Conservation (phyloP, 1,284 basidiomycete species). For the Trichosporon asahii region DNA sequence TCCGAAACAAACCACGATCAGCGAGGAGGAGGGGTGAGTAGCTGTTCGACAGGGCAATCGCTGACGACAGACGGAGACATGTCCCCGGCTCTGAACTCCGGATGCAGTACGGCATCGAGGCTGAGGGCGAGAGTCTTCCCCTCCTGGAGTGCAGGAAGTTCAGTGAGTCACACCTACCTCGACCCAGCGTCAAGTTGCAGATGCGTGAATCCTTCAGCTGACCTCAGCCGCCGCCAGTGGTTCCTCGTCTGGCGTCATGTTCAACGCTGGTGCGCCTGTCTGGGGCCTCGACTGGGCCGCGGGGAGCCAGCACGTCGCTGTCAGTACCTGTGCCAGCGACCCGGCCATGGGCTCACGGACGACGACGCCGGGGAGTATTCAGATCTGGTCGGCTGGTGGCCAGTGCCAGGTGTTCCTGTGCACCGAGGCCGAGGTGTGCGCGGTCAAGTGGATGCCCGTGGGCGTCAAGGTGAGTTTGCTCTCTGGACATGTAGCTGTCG, state of each 20-base stretch:
- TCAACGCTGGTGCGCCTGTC: constrained; percentile 78
- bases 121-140: neutral
- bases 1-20: neutral
- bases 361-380: constrained; percentile 36
- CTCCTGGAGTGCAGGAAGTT: neutral
- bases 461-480: constrained; percentile 57
- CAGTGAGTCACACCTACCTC: constrained; percentile 4
- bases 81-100: neutral
- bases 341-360: constrained; percentile 28
- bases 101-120: neutral
- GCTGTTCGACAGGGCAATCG: neutral
- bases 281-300: constrained; percentile 91
- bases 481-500: neutral
- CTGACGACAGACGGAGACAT: neutral
- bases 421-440: constrained; percentile 66
- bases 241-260: constrained; percentile 28
- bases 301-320: constrained; percentile 68
- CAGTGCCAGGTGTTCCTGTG: constrained; percentile 57
- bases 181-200: too few species aligned
- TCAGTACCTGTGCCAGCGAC: constrained; percentile 62
- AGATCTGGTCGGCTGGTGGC: constrained; percentile 48
- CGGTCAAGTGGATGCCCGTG: constrained; percentile 81
- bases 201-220: neutral
- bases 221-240: neutral
- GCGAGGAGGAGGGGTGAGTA: constrained; percentile 21